These are phyloP conservation scores for Phytophthora chlamydospora DNA, from an alignment of 352 stramenopile species.

Conservation along the genomic window DNA sequence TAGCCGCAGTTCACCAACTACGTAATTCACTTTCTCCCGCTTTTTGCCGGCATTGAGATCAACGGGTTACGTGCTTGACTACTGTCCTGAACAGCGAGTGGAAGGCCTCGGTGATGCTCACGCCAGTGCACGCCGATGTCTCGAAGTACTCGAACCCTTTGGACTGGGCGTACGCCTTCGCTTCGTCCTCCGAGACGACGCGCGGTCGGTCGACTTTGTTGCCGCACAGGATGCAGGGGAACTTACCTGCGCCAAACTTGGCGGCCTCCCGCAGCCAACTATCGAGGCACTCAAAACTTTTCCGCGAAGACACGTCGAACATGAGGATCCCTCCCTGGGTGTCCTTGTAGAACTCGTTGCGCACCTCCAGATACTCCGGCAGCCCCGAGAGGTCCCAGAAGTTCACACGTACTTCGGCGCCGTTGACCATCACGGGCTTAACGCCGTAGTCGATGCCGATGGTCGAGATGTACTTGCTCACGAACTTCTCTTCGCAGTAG, in stretches of 20 bases:
- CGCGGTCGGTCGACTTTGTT: slow-evolving; percentile 92
- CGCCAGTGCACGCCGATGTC: slow-evolving; percentile 89
- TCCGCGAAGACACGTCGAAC: slow-evolving; percentile 78
- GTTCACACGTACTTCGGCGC: slow-evolving; percentile 89
- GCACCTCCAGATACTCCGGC: slow-evolving; percentile 94
- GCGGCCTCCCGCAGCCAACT: slow-evolving; percentile 88
- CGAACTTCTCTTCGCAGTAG: slow-evolving; percentile 96
- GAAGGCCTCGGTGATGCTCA: slow-evolving; percentile 89
- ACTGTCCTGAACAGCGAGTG: slow-evolving; percentile 79
- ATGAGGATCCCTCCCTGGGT: slow-evolving; percentile 79
- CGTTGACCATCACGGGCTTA: slow-evolving; percentile 84
- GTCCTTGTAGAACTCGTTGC: slow-evolving; percentile 98
- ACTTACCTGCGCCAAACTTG: slow-evolving; percentile 89
- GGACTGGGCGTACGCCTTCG: slow-evolving; percentile 61
- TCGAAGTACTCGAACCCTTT: slow-evolving; percentile 93
- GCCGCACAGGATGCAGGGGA: slow-evolving; percentile 89
- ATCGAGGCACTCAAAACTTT: slow-evolving; percentile 88
- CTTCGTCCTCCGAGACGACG: slow-evolving; percentile 85
- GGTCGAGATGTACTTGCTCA: slow-evolving; percentile 95
- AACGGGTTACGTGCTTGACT: slow-evolving; percentile 43
- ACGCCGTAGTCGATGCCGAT: slow-evolving; percentile 97
- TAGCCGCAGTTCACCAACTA: slow-evolving; percentile 32
- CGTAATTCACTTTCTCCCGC: slow-evolving; percentile 3
- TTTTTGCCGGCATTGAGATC: slow-evolving; percentile 1
- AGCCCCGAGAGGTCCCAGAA: slow-evolving; percentile 95